Conservation (phyloP, 345 rosid genomes). For the Salix koriyanagi region DNA sequence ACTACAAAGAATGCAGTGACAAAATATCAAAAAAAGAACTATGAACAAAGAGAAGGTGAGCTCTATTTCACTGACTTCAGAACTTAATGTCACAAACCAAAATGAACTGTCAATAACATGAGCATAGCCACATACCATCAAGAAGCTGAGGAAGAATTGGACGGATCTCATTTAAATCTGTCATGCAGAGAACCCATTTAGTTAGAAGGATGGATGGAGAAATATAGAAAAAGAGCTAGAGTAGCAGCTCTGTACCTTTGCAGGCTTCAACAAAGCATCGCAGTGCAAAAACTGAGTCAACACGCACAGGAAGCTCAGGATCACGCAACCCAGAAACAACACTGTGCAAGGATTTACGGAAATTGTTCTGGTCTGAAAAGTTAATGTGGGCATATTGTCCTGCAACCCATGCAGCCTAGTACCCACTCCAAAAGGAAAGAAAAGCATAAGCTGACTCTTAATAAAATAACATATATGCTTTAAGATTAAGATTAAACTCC, state of each 20-base stretch:
- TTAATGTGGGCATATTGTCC: conserved; percentile 89
- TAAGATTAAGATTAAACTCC: not conserved
- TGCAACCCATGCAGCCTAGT: conserved; percentile 97
- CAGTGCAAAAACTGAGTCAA: conserved; percentile 96
- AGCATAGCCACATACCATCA: conserved; percentile 52
- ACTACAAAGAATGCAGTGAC: not conserved
- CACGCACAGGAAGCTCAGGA: conserved; percentile 94
- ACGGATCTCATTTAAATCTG: conserved; percentile 95
- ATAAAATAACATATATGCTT: not conserved
- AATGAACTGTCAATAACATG: not conserved
- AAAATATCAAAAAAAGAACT: not conserved
- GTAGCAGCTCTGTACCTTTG: conserved; percentile 44
- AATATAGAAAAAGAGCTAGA: not conserved
- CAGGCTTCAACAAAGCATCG: conserved; percentile 93
- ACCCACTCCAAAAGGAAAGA: conserved; percentile 11
- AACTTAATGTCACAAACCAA: not conserved
- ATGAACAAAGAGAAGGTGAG: not conserved
- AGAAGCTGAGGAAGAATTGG: conserved; percentile 95
- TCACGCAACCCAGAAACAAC: conserved; percentile 92
- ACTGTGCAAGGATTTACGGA: conserved; percentile 73
- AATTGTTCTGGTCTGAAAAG: conserved; percentile 80
- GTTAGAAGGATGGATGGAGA: not conserved
- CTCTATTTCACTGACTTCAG: not conserved
- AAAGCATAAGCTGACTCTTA: no score
- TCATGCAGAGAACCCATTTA: not conserved